These are phyloP conservation scores for Bruguiera hainesii DNA, from an alignment of 441 rosid species.

Conservation along the genomic window DNA sequence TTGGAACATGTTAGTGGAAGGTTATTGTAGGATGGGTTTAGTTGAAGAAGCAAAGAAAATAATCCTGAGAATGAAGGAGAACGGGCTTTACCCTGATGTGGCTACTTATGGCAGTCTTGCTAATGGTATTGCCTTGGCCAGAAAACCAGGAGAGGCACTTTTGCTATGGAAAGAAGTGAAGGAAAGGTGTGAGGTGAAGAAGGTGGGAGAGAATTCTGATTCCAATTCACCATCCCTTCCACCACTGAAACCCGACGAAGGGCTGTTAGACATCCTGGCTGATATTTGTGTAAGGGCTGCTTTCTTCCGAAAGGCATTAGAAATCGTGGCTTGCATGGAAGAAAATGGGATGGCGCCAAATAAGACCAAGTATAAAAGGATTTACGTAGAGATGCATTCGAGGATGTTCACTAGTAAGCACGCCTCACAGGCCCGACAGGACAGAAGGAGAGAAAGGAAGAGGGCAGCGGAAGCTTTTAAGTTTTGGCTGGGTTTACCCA, in stretches of 20 bases:
- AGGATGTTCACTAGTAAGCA: conserved; percentile 96
- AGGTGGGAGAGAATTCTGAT: conserved; percentile 26
- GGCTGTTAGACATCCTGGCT: conserved; percentile 64
- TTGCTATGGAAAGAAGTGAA: conserved; percentile 83
- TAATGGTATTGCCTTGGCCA: conserved; percentile 72
- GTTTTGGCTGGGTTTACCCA: conserved; percentile 94
- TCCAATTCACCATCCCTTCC: conserved; percentile 37
- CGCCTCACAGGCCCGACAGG: conserved; percentile 85
- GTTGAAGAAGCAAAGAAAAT: conserved; percentile 78
- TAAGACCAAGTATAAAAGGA: conserved; percentile 82
- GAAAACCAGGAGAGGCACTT: conserved; percentile 96
- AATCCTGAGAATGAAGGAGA: conserved; percentile 66
- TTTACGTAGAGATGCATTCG: conserved; percentile 92
- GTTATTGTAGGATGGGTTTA: conserved; percentile 72
- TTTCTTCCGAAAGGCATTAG: conserved; percentile 85
- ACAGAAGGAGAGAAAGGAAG: conserved; percentile 72
- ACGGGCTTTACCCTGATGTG: conserved; percentile 64
- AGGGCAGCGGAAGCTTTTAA: conserved; percentile 97
- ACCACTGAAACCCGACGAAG: conserved; percentile 66
- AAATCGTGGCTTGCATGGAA: conserved; percentile 92
- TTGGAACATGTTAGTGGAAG: conserved; percentile 96
- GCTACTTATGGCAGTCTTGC: conserved; percentile 89
- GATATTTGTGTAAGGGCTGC: conserved; percentile 93
- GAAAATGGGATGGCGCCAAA: conserved; percentile 83
- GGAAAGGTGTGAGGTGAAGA: conserved; percentile 47